Conservation (phyloP, 208 protist species). For the Acanthamoeba triangularis region DNA sequence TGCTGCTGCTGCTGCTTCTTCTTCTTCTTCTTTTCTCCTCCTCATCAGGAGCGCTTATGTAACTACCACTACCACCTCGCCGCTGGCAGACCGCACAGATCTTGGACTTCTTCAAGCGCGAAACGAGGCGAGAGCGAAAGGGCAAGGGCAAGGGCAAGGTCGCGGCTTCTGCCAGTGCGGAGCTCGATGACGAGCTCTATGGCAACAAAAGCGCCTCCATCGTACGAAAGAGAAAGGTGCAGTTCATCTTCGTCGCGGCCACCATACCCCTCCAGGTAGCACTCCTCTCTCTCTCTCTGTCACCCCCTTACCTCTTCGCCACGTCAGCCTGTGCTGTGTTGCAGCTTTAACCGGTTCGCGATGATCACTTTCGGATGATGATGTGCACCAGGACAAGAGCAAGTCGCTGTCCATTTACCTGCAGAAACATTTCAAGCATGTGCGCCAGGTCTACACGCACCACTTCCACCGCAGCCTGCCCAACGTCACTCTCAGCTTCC, state of each 20-base stretch:
- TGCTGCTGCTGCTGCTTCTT: background rate
- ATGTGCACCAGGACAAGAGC: background rate
- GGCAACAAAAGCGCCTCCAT: background rate
- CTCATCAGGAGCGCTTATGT: background rate
- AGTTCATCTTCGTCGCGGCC: slow-evolving; percentile 23
- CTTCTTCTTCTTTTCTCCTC: background rate
- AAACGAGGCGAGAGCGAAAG: background rate
- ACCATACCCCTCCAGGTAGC: background rate
- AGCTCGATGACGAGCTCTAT: background rate
- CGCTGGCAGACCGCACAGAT: background rate
- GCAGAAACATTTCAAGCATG: background rate
- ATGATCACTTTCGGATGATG: background rate
- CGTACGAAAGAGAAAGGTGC: background rate
- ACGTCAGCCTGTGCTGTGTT: background rate
- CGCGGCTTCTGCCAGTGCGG: background rate
- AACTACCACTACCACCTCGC: background rate
- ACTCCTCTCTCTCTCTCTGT: background rate
- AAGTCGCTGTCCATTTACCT: slow-evolving; percentile 22
- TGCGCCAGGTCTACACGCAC: slow-evolving; percentile 17
- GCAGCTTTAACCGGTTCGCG: background rate
- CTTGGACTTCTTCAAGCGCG: slow-evolving; percentile 23
- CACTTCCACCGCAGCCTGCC: slow-evolving; percentile 34
- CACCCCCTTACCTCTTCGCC: too few relatives aligned
- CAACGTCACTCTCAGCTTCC: background rate
- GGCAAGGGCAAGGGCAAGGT: background rate